phyloP scores from a whole-genome alignment of 257 asterid genomes.

The Cordia subcordata region DNA sequence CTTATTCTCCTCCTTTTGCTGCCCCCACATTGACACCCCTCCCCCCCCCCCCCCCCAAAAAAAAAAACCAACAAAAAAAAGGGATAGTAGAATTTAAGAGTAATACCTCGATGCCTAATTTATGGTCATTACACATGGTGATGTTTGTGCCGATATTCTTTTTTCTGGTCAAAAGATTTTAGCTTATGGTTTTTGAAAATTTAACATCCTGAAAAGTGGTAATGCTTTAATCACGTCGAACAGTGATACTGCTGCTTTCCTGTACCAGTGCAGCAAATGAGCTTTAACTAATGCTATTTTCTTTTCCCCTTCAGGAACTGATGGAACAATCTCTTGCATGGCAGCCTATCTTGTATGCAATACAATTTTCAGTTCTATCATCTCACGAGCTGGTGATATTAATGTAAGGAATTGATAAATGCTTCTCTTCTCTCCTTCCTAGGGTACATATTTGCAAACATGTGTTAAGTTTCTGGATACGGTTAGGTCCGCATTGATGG shows the following conservation, averaged over 20 bases:
- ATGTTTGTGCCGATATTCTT: too few species aligned
- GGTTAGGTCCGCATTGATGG: too few species aligned
- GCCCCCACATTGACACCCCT: neutral
- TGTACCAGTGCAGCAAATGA: conserved; percentile 4
- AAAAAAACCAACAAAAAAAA: too few species aligned
- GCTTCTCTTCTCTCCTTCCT: neutral
- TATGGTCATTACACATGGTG: too few species aligned
- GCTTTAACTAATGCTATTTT: conserved; percentile 15
- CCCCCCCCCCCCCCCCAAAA: too few species aligned
- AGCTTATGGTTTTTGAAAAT: too few species aligned
- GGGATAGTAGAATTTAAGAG: too few species aligned
- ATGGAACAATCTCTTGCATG: conserved; percentile 76
- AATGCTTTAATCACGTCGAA: too few species aligned
- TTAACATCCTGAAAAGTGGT: too few species aligned
- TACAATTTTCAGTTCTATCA: conserved; percentile 54
- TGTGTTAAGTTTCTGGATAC: neutral
- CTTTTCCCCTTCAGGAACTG: conserved; percentile 58
- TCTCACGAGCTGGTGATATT: conserved; percentile 57
- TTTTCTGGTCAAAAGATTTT: too few species aligned
- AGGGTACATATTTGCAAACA: neutral
- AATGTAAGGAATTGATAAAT: conserved; percentile 46
- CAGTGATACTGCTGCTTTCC: neutral
- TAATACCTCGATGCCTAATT: neutral
- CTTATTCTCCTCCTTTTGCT: conserved; percentile 1
- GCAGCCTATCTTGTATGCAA: conserved; percentile 82